phyloP scores from a whole-genome alignment of 2,329 filamentous ascomycete species.

The Trichoderma simmonsii region DNA sequence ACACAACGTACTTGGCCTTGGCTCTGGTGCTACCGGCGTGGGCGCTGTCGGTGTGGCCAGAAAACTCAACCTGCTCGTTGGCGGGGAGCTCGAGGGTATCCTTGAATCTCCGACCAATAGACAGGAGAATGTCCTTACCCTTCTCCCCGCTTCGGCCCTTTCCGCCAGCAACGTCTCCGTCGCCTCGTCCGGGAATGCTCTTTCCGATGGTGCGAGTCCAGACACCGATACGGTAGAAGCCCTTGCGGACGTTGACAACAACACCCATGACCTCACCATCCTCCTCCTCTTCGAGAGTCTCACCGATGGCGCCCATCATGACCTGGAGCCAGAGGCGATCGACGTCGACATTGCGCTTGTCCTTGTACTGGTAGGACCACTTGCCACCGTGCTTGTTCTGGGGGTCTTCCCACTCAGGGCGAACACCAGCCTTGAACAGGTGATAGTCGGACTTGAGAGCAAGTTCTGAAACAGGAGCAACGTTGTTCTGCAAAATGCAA shows the following conservation, averaged over 20 bases:
- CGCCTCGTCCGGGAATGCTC: conserved; percentile 71
- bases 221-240: conserved; percentile 94
- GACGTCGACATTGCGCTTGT: conserved; percentile 87
- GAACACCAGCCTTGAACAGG: conserved; percentile 95
- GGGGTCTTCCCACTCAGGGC: conserved; percentile 96
- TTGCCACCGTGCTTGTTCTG: conserved; percentile 99
- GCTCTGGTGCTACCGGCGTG: conserved; percentile 91
- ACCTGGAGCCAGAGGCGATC: conserved; percentile 96
- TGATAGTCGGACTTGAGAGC: conserved; percentile 99
- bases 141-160: conserved; percentile 78
- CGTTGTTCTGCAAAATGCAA: conserved; percentile 76
- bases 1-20: conserved; percentile 89
- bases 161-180: conserved; percentile 67
- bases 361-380: conserved; percentile 98
- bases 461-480: conserved; percentile 90
- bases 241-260: conserved; percentile 97
- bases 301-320: conserved; percentile 93
- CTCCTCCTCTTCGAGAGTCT: conserved; percentile 91
- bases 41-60: conserved; percentile 90
- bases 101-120: conserved; percentile 90
- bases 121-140: conserved; percentile 77
- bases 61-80: conserved; percentile 84
- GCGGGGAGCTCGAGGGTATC: conserved; percentile 77
- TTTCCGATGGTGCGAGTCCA: conserved; percentile 96
- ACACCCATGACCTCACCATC: conserved; percentile 99